A percentile compares a stretch with the other conserved stretches of the same genome.
Evolutionary conservation across 495 filamentous ascomycete genomes (phyloP).

Genomic region (Xanthoparmelia taractica): DNA sequence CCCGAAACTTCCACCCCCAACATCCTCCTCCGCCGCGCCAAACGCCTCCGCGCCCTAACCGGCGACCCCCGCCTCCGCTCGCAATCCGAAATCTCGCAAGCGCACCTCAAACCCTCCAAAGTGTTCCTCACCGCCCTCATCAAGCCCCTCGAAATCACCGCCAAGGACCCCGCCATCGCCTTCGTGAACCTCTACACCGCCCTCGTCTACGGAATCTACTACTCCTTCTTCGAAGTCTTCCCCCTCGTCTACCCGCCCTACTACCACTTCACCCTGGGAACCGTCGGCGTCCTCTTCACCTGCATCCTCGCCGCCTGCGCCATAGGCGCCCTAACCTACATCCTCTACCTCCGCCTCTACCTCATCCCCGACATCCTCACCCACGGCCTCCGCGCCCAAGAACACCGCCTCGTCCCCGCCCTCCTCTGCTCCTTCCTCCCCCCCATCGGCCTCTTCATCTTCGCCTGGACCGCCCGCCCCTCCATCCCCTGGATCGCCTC

Average conservation of each 20-base stretch:
- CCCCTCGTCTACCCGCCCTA: constrained; percentile 59
- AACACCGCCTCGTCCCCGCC: constrained; percentile 49
- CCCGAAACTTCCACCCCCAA: constrained; percentile 51
- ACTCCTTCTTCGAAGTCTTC: constrained; percentile 64
- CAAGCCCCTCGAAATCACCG: constrained; percentile 52
- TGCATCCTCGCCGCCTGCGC: constrained; percentile 51
- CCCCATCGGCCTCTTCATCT: constrained; percentile 52
- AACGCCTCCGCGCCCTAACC: constrained; percentile 43
- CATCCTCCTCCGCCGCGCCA: constrained; percentile 51
- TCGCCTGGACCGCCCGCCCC: constrained; percentile 50
- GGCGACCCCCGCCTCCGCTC: constrained; percentile 38
- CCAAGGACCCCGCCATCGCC: constrained; percentile 50
- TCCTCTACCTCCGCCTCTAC: constrained; percentile 43
- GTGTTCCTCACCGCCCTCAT: constrained; percentile 52
- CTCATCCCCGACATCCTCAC: constrained; percentile 43
- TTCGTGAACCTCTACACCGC: constrained; percentile 55
- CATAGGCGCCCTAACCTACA: constrained; percentile 46
- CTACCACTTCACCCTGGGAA: constrained; percentile 55
- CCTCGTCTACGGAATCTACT: constrained; percentile 56
- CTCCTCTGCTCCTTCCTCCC: constrained; percentile 45
- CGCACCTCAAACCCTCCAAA: constrained; percentile 38
- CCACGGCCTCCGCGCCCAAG: constrained; percentile 31
- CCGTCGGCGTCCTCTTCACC: constrained; percentile 58
- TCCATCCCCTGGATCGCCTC: constrained; percentile 52
- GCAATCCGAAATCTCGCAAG: constrained; percentile 45